Evolutionary conservation across 2,329 filamentous ascomycete genomes (phyloP), one percentile per base, ranked within the genome.

Genomic region (Biscogniauxia marginata): DNA sequence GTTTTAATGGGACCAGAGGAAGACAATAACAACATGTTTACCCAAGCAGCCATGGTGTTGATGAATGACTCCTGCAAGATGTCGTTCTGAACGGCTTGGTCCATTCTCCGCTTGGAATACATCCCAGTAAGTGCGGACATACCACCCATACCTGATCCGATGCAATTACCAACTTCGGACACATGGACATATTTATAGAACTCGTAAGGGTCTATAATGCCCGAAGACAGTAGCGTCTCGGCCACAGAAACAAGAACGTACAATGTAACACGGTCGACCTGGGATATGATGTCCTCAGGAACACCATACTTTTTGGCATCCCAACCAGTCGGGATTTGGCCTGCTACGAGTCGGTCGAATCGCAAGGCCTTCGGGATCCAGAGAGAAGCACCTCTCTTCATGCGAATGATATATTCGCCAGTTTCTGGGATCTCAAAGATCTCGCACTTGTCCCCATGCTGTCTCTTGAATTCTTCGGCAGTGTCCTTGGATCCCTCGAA

Each of bases 161-260:
- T 87, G 72, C 93, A 98, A 83, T 99, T 99, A 74, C 95, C 95
- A 51, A 99, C 90, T 72, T 99, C 91, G 7, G 95, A 98, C 59
- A 99, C 86, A 75, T 99, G 95, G 61, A 99, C 93, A 70, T 99
- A 99, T 81, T 98, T 93, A 85, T 99, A 99, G 79, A 99, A 98
- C 78, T 99, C 95, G 72, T 98, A 99, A 19, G 95, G 96, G 72
- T 99, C 96, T 22, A 95, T 98, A 73, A 99, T 93, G 86, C 95
- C 95, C 61, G 91, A 89, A 24, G 91, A 89, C 51, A 99, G 83
- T 7, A 99, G 87, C 57, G 93, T 87, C 75, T 99, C 96, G 1
- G 90, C 91, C 49, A 93, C 96, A 53, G 91, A 96, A 48, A 98
- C 93, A 47, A 99, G 88, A 24, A 98, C 91, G 72, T 91, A 99